These are phyloP conservation scores for Guadua angustifolia DNA, from an alignment of 176 grass and related monocot species.

Conservation along the genomic window DNA sequence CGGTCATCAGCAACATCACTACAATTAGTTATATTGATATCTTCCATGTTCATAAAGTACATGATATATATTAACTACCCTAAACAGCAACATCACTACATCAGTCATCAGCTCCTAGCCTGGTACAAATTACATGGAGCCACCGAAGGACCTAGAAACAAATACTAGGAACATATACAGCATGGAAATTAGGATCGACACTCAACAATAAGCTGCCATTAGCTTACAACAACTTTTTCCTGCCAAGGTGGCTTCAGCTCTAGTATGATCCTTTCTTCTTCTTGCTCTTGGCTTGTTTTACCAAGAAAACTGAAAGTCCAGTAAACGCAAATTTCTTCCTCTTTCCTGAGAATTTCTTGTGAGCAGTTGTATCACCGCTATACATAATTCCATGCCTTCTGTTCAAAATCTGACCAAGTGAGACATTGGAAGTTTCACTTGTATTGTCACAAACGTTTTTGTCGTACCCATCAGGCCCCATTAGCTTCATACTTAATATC, in stretches of 20 bases:
- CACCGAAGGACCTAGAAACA: neutral
- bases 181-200: neutral
- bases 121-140: conserved; percentile 6
- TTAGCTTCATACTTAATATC: conserved; percentile 93
- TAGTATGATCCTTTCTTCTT: conserved; percentile 58
- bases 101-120: neutral
- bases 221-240: neutral
- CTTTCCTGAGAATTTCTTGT: conserved; percentile 55
- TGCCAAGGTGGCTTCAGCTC: neutral
- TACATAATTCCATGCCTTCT: conserved; percentile 49
- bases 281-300: conserved; percentile 77
- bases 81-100: neutral
- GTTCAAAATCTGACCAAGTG: conserved; percentile 85
- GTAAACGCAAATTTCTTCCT: conserved; percentile 81
- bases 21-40: neutral
- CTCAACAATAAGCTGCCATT: conserved; percentile 23
- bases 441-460: conserved; percentile 47
- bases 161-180: neutral
- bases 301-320: conserved; percentile 65
- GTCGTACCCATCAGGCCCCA: conserved; percentile 61
- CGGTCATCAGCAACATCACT: too few species aligned
- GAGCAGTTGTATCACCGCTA: conserved; percentile 31
- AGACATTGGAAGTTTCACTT: conserved; percentile 54
- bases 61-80: conserved; percentile 17
- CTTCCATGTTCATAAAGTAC: conserved; percentile 4